Base-by-base conservation (phyloP, 257 asterid genomes). In the Buddleja alternifolia region DNA sequence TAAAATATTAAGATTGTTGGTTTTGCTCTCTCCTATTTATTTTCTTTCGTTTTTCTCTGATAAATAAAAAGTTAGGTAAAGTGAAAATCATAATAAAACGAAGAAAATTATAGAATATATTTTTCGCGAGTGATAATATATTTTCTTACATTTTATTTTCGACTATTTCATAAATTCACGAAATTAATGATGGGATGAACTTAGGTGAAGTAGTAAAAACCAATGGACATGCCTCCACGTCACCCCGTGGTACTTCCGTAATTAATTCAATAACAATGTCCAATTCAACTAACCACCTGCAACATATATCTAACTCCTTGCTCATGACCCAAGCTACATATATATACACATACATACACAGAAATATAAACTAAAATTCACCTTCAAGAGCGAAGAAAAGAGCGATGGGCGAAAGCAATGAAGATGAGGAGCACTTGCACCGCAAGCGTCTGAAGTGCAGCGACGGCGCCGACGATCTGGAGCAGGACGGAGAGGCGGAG, bases 361-460 rank as follows among this genome's bases (percentile, higher is more conserved):
- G 10, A 12, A 16, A 51, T 9, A 48, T 66, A 34, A 37, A 54
- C 14, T 48, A 8, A 55, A 15, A 41, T 39, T 6, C 29, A 41
- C 16, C 17, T 42, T 25, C 2, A 29, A 54, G 40, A 41, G 58
- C 50, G 63, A 55, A 63, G 71, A 73, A 42, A 88, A 78, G 90
- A 29, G 79, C 78, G 5, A 60, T 87, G 80, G 90, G 58, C 21
- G 60, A 60, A 39, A 69, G 78, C 61, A 77, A 67, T 16, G 82
- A 74, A 46, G 84, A 81, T 23, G 79, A 70, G n/a, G 63, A 69
- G 32, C 48, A 66, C 67, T 34, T 60, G 62, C 65, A 42, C 46
- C 83, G 78, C 61, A 89, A 89, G 78, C 77, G 92, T 72, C 65
- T 77, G 25, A 89, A 82, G 78, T 81, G 65, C 78, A 52, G 52